Base-by-base conservation (phyloP, 2,329 filamentous ascomycete genomes). In the Fusarium tuaranense region DNA sequence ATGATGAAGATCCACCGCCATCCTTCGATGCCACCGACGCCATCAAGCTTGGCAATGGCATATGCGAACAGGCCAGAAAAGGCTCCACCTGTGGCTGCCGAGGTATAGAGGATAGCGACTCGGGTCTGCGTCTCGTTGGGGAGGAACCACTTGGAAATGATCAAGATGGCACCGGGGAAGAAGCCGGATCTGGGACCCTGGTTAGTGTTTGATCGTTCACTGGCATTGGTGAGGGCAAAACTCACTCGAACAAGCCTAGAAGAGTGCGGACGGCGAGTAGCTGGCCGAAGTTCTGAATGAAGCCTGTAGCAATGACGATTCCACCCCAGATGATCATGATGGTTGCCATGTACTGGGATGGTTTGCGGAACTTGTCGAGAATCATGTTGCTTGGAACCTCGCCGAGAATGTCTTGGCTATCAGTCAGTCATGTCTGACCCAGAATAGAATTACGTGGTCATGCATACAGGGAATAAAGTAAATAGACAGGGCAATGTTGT, bases 141-240 rank as follows among this genome's bases (percentile, higher is more conserved):
- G 36, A 80, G 76, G 69, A 81, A 82, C 80, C 80, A 82, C 34
- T 78, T 79, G 1, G 76, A 77, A 32, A 76, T 78, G 9, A 81
- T 73, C 18, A 78, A 79, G 16, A 80, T 76, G 1, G 78, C 80
- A 5, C 77, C 80, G 0, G 80, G 80, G 38, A 80, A 80, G 66
- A 81, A 81, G 3, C 80, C 80, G 22, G 80, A 79, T 20, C 71
- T 74, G 1, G 3, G 1, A 8, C 6, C 1, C 25, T 16, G 20
- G 2, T 73, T 30, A 68, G 55, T 36, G 4, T 5, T 0, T 3
- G 12, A 20, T 48, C 10, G 25, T 20, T 20, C 14, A n/a, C 7
- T n/a, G 20, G 13, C 30, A 46, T 10, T 0, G 4, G 4, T 9
- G 0, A 3, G 2, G 7, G 6, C 0, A 4, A 1, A 1, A n/a